These are phyloP conservation scores for Trichosporon inkin DNA, from an alignment of 1,284 basidiomycete genomes.

Conservation along the genomic window DNA sequence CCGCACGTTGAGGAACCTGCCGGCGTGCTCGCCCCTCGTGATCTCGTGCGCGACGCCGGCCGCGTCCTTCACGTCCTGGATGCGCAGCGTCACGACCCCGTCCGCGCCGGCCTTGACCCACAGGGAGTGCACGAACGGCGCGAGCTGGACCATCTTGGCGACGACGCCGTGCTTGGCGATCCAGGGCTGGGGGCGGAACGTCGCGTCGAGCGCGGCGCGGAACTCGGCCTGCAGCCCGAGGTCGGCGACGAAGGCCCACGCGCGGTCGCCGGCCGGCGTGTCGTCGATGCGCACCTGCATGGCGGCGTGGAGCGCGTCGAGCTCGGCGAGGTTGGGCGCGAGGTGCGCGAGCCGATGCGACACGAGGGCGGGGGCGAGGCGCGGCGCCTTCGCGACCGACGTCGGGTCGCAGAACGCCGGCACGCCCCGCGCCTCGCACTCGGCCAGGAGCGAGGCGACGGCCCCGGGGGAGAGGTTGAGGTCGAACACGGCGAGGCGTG, in stretches of 20 bases:
- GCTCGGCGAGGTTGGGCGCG: constrained; percentile 75
- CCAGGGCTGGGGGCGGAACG: constrained; percentile 9
- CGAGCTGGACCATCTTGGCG: constrained; percentile 70
- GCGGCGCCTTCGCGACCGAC: constrained; percentile 69
- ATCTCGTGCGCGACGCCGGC: constrained; percentile 45
- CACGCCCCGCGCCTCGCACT: constrained; percentile 22
- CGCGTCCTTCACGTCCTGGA: constrained; percentile 51
- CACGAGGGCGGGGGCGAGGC: constrained; percentile 64
- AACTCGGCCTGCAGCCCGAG: constrained; percentile 63
- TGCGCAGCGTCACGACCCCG: constrained; percentile 47
- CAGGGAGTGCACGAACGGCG: constrained; percentile 74
- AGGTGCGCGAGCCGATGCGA: constrained; percentile 59
- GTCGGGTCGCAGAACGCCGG: constrained; percentile 67
- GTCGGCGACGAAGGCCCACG: constrained; percentile 55
- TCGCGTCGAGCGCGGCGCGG: constrained; percentile 60
- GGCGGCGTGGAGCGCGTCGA: constrained; percentile 60
- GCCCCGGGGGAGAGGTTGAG: constrained; percentile 65
- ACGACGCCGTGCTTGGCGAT: constrained; percentile 57
- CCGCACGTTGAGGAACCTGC: constrained; percentile 56
- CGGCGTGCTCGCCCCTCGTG: constrained; percentile 17
- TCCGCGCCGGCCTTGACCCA: constrained; percentile 74
- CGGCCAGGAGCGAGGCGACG: constrained; percentile 56
- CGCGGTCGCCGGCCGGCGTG: background rate
- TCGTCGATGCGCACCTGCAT: constrained; percentile 9
- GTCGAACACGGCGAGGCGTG: constrained; percentile 70